Base-by-base conservation (phyloP, 2,329 filamentous ascomycete genomes). In the Alternaria sp. region DNA sequence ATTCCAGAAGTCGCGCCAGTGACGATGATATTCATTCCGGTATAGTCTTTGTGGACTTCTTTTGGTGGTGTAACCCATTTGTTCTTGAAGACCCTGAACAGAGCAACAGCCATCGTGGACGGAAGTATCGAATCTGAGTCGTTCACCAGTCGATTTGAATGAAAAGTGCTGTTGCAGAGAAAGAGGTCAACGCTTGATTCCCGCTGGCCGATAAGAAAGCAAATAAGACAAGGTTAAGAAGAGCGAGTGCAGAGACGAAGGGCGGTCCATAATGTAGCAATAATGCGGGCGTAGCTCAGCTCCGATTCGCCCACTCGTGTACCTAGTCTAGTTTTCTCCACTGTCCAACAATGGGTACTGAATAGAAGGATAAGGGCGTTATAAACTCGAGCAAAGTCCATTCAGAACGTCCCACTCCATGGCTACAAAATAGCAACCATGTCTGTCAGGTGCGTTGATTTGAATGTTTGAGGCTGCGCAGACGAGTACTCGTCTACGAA, bases 241-340 rank as follows among this genome's bases (percentile, higher is more conserved):
- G 37, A 46, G 7, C 26, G 14, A 4, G 29, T 17, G 23, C n/a
- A 26, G 26, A 17, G 17, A n/a, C 92, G 97, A 14, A 34, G 48
- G 31, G n/a, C 40, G 5, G 39, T 17, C 31, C 10, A 39, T 3
- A 8, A 42, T 49, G 23, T 17, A 41, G 37, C 42, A 46, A 45
- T 40, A 10, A 10, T 51, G 61, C 58, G 55, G 55, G 59, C 53
- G 49, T 63, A 54, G 44, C 41, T 51, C 52, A 26, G 23, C 51
- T 63, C 61, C 53, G 61, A 63, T 63, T 63, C 61, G 61, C 51
- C 45, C 44, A 34, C 14, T 6, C 8, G 14, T 33, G 14, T 34
- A n/a, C n/a, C n/a, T n/a, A 36, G 24, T 36, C 45, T 11, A 50
- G 14, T 24, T 14, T 14, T 39, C 5, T 26, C 17, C 9, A 40